Evolutionary conservation across 495 filamentous ascomycete species (phyloP).

Genomic region (Hypoxylon crocopeplum): DNA sequence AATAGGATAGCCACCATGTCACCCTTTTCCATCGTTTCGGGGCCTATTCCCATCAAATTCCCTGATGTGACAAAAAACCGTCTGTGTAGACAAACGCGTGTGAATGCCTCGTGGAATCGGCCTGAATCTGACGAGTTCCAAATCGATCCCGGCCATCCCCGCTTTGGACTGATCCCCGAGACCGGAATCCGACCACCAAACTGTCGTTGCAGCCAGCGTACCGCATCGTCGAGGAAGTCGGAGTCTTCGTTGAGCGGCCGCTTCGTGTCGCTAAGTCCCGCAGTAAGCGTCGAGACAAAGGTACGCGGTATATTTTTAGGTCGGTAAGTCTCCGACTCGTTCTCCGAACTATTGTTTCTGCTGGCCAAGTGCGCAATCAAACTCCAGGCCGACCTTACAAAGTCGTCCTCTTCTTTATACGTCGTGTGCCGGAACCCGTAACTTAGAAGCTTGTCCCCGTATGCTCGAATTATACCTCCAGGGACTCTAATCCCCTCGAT

Average conservation of each 20-base stretch:
- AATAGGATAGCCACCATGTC: constrained; percentile 21
- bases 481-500: constrained; percentile 13
- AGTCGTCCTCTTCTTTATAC: constrained; percentile 21
- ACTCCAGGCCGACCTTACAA: constrained; percentile 20
- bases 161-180: constrained; percentile 11
- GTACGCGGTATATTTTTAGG: constrained; percentile 15
- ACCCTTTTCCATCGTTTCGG: constrained; percentile 20
- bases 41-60: constrained; percentile 27
- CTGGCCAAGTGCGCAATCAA: constrained; percentile 4
- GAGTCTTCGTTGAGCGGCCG: constrained; percentile 11
- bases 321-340: neutral
- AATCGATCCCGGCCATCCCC: constrained; percentile 2
- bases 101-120: constrained; percentile 21
- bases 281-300: constrained; percentile 18
- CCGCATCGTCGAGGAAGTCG: constrained; percentile 20
- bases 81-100: constrained; percentile 13
- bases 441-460: constrained; percentile 26
- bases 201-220: constrained; percentile 10
- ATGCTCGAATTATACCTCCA: constrained; percentile 9
- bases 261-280: constrained; percentile 14
- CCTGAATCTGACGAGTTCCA: constrained; percentile 15
- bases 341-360: neutral
- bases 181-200: constrained; percentile 15
- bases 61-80: constrained; percentile 17
- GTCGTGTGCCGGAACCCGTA: constrained; percentile 12